Evolutionary conservation across 2,329 filamentous ascomycete species (phyloP), one percentile per base, ranked within the genome.

Genomic region (Colletotrichum godetiae): DNA sequence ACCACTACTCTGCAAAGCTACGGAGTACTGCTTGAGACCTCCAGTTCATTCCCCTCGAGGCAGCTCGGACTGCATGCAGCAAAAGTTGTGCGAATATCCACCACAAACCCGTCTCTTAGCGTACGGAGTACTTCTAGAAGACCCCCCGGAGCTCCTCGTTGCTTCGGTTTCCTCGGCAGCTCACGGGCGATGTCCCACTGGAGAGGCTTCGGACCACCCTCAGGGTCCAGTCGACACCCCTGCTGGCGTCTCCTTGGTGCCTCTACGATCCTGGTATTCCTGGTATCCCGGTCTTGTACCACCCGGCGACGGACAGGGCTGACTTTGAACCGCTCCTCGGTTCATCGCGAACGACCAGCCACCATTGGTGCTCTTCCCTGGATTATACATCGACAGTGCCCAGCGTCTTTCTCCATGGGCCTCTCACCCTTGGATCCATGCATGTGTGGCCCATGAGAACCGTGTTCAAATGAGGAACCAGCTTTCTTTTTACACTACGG

Each of bases 91-190:
- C 63, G 29, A 60, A 53, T 58, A 59, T 53, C 37, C 58, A 58
- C 49, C 64, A 53, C 15, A 24, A 63, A 53, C 57, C 35, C 31
- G 65, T 24, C 52, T 19, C 37, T 63, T 63, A 46, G 69, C 35
- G 29, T 29, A n/a, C n/a, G n/a, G n/a, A n/a, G n/a, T n/a, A 63
- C 35, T 68, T 72, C 58, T 68, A 68, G 70, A 69, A 69, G 29
- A 31, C 10, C 37, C 35, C 31, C 29, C 61, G 60, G 55, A 37
- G 42, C 52, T 46, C 56, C 60, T 67, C 33, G 19, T 49, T 52
- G 15, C 55, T 68, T 69, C 66, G 70, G 65, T 64, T 60, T 63
- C 49, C 68, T 72, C 58, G 68, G 68, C 68, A 68, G 68, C 52
- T 56, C 56, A 71, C 52, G 58, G 22, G 37, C 31, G 49, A 22